Conservation (phyloP, 768 basidiomycete species). For the Lentinus brumalis region DNA sequence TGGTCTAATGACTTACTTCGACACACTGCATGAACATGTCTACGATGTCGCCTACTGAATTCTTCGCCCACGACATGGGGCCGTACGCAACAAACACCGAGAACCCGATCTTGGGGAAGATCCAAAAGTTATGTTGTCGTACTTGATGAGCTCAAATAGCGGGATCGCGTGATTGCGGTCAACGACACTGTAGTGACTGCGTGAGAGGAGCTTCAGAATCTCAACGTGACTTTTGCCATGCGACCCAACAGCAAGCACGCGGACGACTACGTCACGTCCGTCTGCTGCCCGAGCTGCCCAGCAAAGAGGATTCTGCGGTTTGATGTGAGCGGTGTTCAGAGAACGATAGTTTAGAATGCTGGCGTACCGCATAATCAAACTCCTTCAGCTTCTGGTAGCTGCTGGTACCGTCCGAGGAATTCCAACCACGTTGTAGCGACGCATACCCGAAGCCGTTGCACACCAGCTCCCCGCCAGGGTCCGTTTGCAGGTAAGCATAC, state of each 20-base stretch:
- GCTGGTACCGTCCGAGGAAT: neutral
- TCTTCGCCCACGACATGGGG: constrained; percentile 26
- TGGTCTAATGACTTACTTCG: constrained; percentile 13
- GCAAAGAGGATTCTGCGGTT: neutral
- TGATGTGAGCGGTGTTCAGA: neutral
- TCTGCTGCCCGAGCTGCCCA: neutral
- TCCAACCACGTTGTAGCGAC: neutral
- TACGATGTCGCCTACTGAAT: constrained; percentile 34
- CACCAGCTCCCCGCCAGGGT: too few relatives aligned
- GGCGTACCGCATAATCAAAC: neutral
- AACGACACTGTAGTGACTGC: constrained; percentile 7
- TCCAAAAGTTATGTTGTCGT: constrained; percentile 33
- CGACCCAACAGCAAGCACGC: neutral
- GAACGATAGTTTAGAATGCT: too few relatives aligned
- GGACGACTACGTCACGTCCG: constrained; percentile 10
- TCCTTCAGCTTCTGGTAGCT: neutral
- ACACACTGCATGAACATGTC: constrained; percentile 35
- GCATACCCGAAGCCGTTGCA: too few relatives aligned
- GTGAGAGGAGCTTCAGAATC: constrained; percentile 26
- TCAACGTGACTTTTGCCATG: constrained; percentile 13
- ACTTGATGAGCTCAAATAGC: constrained; percentile 27
- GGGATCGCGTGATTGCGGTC: constrained; percentile 33
- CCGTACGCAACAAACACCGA: constrained; percentile 12
- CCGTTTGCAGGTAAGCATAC: too few relatives aligned
- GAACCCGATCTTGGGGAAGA: constrained; percentile 30